Conservation (phyloP, 202 grass and related monocot genomes). For the Panicum hallii region DNA sequence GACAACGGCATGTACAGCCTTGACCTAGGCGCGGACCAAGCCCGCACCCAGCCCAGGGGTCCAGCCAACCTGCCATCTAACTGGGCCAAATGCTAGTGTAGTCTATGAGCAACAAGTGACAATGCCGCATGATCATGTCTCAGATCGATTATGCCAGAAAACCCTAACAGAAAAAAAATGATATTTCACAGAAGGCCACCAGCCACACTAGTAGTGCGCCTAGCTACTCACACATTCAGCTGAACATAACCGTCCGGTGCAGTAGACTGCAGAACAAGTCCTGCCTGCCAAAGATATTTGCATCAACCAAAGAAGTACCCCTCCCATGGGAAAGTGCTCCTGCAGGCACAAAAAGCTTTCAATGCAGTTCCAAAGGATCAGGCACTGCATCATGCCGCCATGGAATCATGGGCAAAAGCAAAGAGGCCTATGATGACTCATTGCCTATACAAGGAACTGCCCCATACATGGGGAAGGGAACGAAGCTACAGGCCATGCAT, state of each 20-base stretch:
- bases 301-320: slow-evolving; percentile 26
- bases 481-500: slow-evolving; percentile 30
- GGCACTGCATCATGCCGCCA: slow-evolving; percentile 32
- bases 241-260: slow-evolving; percentile 6
- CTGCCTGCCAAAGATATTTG: slow-evolving; percentile 33
- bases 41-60: not conserved
- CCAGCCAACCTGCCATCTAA: not conserved
- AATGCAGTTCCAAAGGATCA: slow-evolving; percentile 40
- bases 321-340: slow-evolving; percentile 16
- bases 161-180: not conserved
- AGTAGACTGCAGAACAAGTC: not conserved
- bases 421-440: slow-evolving; percentile 19
- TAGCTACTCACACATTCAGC: not conserved
- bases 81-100: not conserved
- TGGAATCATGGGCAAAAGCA: slow-evolving; percentile 31
- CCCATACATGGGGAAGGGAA: slow-evolving; percentile 32
- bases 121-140: not conserved
- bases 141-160: not conserved
- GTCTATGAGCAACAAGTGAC: not conserved
- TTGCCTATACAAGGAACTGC: slow-evolving; percentile 36
- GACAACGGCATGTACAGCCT: not conserved
- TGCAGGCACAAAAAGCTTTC: slow-evolving; percentile 15
- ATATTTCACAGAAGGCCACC: not conserved
- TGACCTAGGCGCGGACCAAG: slow-evolving; percentile 1
- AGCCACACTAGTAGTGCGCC: not conserved